Base-by-base conservation (phyloP, 805 yeast species). In the Phaffomyces thermotolerans region DNA sequence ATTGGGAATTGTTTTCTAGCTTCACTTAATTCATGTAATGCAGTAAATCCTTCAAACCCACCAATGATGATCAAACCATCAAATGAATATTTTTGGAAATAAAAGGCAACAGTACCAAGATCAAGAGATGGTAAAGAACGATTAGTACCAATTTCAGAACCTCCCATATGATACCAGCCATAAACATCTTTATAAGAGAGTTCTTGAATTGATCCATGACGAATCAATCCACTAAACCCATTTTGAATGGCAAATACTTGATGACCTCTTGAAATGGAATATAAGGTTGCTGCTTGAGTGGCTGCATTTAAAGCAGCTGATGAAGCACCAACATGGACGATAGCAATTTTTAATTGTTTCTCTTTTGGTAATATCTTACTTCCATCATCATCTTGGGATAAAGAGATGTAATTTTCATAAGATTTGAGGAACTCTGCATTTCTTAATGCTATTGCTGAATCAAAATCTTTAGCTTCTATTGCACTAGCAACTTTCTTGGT, bases 81-180 rank as follows among this genome's bases (percentile, higher is more conserved):
- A 59, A 93, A 79, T 44, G 76, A 69, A 64, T 81, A 82, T 66
- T 88, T 88, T 63, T 91, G 95, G 73, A 93, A 82, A 64, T 90
- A 86, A 68, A 79, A 91, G 3, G 99, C 96, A 54, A 90, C 81
- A 61, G 88, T 77, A 41, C 99, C 99, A 54, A 87, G 65, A 63
- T 91, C 97, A 25, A 71, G 64, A 29, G 73, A 69, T 18, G 99
- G 99, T 29, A 88, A 72, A 36, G 81, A 71, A 59, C 99, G 77
- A 72, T 93, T 93, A 30, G 99, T 93, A 56, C 99, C 99, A 49
- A 93, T 83, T 62, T 90, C 97, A 27, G 96, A 87, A 25, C 99
- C 99, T 57, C 99, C 99, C 47, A 76, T 58, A 47, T 83, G 79
- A 62, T 79, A 81, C 96, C 96, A 90, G 47, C 79, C 82, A 62